phyloP scores from a whole-genome alignment of 305 asterid genomes.

The Solanum hybrid region DNA sequence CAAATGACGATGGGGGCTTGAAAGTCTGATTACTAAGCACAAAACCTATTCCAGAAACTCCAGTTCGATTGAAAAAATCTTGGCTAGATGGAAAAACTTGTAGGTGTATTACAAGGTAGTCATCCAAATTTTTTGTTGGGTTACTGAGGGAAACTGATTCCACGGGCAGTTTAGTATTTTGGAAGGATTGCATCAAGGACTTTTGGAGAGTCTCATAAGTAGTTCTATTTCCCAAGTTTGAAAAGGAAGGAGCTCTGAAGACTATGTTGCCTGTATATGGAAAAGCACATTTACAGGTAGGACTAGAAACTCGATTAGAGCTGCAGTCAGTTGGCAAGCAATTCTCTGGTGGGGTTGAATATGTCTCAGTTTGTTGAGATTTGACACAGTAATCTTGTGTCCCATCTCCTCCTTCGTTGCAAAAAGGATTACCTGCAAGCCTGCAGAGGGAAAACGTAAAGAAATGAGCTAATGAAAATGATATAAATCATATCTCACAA shows the following conservation, averaged over 20 bases:
- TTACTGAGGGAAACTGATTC: constrained; percentile 59
- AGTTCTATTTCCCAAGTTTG: constrained; percentile 43
- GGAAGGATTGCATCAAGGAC: constrained; percentile 33
- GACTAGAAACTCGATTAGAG: constrained; percentile 36
- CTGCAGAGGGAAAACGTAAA: constrained; percentile 22
- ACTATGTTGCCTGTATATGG: constrained; percentile 58
- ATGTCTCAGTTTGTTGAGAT: constrained; percentile 26
- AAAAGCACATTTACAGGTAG: constrained; percentile 60
- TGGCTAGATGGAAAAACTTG: constrained; percentile 50
- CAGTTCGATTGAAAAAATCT: constrained; percentile 48
- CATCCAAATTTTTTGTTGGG: constrained; percentile 32
- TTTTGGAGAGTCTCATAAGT: constrained; percentile 28
- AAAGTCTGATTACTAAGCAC: constrained; percentile 64
- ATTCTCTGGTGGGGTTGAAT: constrained; percentile 37
- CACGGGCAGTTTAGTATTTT: constrained; percentile 35
- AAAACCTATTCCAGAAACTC: constrained; percentile 47
- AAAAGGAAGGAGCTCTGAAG: constrained; percentile 69
- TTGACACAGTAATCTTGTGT: constrained; percentile 34
- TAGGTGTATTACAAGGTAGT: constrained; percentile 44
- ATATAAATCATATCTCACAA: neutral
- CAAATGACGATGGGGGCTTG: constrained; percentile 59
- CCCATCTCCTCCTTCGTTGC: constrained; percentile 32
- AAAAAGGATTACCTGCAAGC: constrained; percentile 50
- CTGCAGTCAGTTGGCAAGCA: constrained; percentile 38
- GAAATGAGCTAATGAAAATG: neutral